phyloP scores from a whole-genome alignment of 2,329 filamentous ascomycete genomes.

The Fusarium sulawesiense region DNA sequence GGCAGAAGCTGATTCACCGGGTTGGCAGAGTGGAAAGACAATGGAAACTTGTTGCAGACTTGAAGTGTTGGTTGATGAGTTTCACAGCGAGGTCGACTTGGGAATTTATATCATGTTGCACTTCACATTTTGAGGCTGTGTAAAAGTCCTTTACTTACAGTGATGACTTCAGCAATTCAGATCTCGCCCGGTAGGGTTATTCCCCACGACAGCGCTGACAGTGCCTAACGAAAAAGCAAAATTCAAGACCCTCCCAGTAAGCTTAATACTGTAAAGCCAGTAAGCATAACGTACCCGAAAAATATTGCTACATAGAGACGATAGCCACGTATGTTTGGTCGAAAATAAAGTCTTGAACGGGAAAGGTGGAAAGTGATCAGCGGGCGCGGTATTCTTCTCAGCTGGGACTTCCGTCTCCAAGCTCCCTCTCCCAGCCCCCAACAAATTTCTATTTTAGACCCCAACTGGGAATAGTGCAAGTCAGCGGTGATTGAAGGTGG shows the following conservation, averaged over 20 bases:
- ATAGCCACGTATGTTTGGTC: background rate
- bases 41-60: background rate
- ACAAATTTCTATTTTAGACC: background rate
- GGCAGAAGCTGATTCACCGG: background rate
- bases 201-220: background rate
- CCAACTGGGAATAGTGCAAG: background rate
- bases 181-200: background rate
- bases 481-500: background rate
- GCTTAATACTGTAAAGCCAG: background rate
- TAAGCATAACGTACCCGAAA: background rate
- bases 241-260: background rate
- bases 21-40: background rate
- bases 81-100: background rate
- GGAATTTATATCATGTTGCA: background rate
- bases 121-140: background rate
- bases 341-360: background rate
- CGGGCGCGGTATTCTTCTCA: background rate
- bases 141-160: background rate
- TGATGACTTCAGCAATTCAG: background rate
- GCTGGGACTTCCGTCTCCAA: background rate
- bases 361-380: background rate
- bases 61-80: fast-evolving
- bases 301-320: fast-evolving
- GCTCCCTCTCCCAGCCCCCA: background rate
- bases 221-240: background rate